Evolutionary conservation across 75 land plant genomes (phyloP).

Genomic region (Sequoiadendron giganteum): DNA sequence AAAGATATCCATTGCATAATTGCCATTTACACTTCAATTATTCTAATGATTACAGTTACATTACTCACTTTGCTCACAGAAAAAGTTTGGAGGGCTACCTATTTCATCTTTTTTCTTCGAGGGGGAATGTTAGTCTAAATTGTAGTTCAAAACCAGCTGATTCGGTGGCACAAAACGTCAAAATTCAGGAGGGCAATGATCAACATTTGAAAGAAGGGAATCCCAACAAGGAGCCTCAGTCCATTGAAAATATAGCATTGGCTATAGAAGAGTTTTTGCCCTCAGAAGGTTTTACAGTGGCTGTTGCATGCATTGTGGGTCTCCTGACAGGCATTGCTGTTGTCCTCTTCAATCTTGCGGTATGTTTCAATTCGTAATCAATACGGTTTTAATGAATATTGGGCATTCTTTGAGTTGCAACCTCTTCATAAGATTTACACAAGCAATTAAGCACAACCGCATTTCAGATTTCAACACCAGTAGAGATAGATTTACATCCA

Average conservation of each 20-base stretch:
- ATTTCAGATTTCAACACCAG: too few species aligned
- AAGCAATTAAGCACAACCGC: not conserved
- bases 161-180: not conserved
- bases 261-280: conserved; percentile 30
- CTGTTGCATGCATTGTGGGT: conserved; percentile 80
- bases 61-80: not conserved
- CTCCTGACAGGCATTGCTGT: conserved; percentile 82
- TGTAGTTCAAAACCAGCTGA: not conserved
- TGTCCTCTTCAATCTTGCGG: conserved; percentile 81
- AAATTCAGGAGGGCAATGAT: not conserved
- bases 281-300: conserved; percentile 44
- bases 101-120: not conserved
- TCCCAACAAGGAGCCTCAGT: not conserved
- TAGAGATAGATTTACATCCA: not conserved
- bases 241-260: conserved; percentile 14
- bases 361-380: conserved; percentile 14
- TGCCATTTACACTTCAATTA: not conserved
- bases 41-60: not conserved
- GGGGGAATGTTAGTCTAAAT: not conserved
- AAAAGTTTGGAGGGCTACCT: not conserved
- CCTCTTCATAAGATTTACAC: not conserved
- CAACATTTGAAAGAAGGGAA: not conserved
- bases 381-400: not conserved
- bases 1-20: not conserved
- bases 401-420: not conserved